Evolutionary conservation across 345 rosid genomes (phyloP).

Genomic region (Rhizophora mangle): DNA sequence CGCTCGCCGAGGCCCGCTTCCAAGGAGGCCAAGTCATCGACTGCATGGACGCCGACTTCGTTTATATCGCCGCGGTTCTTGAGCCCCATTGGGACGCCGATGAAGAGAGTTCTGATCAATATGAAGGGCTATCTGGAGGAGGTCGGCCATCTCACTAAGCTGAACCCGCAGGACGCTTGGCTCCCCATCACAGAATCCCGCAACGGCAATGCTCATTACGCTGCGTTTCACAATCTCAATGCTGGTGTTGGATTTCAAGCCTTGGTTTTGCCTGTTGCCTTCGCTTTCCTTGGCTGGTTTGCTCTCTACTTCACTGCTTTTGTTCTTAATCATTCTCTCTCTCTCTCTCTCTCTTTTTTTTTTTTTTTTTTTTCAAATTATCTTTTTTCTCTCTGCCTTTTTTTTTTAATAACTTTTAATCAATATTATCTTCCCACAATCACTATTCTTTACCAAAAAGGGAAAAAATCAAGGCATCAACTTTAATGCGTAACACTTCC

Average conservation of each 20-base stretch:
- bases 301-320: not conserved
- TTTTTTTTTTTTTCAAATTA: not conserved
- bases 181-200: slow-evolving; percentile 96
- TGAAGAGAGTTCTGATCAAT: slow-evolving; percentile 89
- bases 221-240: slow-evolving; percentile 93
- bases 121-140: slow-evolving; percentile 96
- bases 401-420: too few species aligned
- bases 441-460: too few species aligned
- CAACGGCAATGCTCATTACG: slow-evolving; percentile 96
- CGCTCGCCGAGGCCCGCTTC: slow-evolving; percentile 84
- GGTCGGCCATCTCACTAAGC: slow-evolving; percentile 90
- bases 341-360: not conserved
- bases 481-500: too few species aligned
- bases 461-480: too few species aligned
- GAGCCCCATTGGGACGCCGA: slow-evolving; percentile 96
- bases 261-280: slow-evolving; percentile 85
- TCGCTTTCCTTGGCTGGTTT: slow-evolving; percentile 95
- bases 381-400: not conserved
- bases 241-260: slow-evolving; percentile 99
- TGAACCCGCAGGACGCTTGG: slow-evolving; percentile 98
- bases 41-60: slow-evolving; percentile 94
- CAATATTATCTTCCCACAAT: too few species aligned
- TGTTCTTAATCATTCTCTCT: too few species aligned
- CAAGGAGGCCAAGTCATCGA: slow-evolving; percentile 63
- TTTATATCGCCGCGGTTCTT: slow-evolving; percentile 91